Evolutionary conservation across 805 yeast species (phyloP).

Genomic region (Lachancea lanzarotensis): DNA sequence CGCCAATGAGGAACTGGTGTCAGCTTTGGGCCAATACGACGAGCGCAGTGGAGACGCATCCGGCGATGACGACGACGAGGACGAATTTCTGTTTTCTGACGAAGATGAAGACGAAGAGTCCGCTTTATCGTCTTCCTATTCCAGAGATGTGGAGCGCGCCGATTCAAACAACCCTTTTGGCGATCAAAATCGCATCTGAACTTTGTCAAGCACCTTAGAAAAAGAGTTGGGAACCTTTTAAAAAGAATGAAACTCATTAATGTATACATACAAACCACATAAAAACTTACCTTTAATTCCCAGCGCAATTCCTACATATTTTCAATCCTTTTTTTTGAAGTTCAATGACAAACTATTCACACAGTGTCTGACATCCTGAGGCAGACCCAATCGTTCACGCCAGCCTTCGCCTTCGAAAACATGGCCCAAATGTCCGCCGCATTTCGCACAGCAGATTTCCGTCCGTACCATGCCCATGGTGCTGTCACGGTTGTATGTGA

Average conservation of each 20-base stretch:
- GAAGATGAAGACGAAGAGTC: constrained; percentile 36
- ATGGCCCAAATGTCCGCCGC: constrained; percentile 96
- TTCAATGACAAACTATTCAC: constrained; percentile 81
- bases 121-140: not conserved
- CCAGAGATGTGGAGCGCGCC: constrained; percentile 10
- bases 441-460: constrained; percentile 80
- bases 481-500: constrained; percentile 53
- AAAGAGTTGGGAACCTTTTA: not conserved
- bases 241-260: not conserved
- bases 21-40: constrained; percentile 64
- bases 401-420: constrained; percentile 92
- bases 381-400: constrained; percentile 36
- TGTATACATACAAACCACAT: not conserved
- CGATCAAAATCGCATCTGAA: constrained; percentile 37
- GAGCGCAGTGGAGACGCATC: constrained; percentile 42
- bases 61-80: too few species aligned
- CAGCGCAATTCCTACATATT: not conserved
- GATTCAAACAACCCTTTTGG: constrained; percentile 45
- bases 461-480: constrained; percentile 74
- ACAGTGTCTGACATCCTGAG: constrained; percentile 88
- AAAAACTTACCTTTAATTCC: not conserved
- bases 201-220: not conserved
- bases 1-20: constrained; percentile 86
- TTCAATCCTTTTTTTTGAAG: constrained; percentile 36
- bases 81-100: constrained; percentile 32